Percentiles rank a stretch among this genome's conserved stretches.
These are phyloP conservation scores for Mesembryanthemum crystallinum DNA, from an alignment of 148 eudicot genomes.

Conservation along the genomic window DNA sequence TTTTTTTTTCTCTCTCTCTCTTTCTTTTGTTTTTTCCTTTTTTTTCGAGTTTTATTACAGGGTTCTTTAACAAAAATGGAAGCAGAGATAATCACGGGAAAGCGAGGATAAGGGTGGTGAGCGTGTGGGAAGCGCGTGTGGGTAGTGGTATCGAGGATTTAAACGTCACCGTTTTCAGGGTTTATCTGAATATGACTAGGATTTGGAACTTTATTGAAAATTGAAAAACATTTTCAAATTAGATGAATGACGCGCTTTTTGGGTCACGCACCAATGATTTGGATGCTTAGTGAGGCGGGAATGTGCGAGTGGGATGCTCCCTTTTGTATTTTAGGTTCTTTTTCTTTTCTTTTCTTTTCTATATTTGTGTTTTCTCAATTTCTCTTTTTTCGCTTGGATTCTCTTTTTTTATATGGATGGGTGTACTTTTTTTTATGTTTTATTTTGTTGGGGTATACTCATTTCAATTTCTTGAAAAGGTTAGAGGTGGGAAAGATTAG, in stretches of 20 bases:
- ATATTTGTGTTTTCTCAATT: neutral
- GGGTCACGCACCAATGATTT: neutral
- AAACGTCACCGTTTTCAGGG: neutral
- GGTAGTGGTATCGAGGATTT: neutral
- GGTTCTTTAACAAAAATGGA: neutral
- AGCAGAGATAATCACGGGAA: slow-evolving; percentile 7
- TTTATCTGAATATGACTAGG: too few relatives aligned
- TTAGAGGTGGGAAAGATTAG: neutral
- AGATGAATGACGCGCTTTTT: neutral
- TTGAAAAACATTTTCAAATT: neutral
- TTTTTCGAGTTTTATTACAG: neutral
- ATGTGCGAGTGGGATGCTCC: neutral
- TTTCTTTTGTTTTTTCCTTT: neutral
- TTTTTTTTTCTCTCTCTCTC: too few relatives aligned
- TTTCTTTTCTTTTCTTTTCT: neutral
- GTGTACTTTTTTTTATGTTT: too few relatives aligned
- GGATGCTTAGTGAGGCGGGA: slow-evolving; percentile 10
- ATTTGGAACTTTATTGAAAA: too few relatives aligned
- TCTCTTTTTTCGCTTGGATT: too few relatives aligned
- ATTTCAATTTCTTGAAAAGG: neutral
- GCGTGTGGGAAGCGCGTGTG: neutral
- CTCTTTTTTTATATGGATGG: too few relatives aligned
- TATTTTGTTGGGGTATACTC: too few relatives aligned
- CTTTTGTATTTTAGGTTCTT: neutral
- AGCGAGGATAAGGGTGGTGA: neutral